Evolutionary conservation across 2,329 filamentous ascomycete species (phyloP), one percentile per base, ranked within the genome.

Genomic region (Diaporthe amygdali): DNA sequence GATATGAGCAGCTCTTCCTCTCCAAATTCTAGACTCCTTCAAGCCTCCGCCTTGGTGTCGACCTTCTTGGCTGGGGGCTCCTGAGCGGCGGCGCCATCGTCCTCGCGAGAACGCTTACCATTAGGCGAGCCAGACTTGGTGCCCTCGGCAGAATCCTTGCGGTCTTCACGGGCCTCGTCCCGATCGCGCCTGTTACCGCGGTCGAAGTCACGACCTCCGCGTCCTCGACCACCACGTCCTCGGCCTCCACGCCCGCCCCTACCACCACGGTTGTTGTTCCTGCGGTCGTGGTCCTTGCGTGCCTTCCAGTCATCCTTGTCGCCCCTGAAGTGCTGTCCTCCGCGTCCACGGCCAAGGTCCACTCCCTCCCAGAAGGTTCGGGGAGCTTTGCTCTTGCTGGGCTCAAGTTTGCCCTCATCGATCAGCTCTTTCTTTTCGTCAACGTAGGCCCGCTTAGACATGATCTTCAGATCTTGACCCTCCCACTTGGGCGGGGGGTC

Each of bases 361-460:
- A 77, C 81, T 70, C 87, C 87, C 78, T 89, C 87, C 73, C 81
- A 89, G 77, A 89, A 89, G 25, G 69, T 39, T 20, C 76, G 74
- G 72, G 80, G 81, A 74, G 82, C 82, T 59, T 78, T 78, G 73
- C 77, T 79, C 59, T 79, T 80, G 76, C 85, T 90, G 73, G 92
- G 89, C 79, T 90, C 85, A 59, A 94, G 85, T 78, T 90, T 90
- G 72, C 94, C 93, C 52, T 90, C 87, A 76, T 89, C 87, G 77
- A 96, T 95, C 46, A 93, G 89, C 68, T 90, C 84, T 70, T 87
- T 87, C 86, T 96, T 96, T 81, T 92, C 90, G n/a, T 92, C 88
- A 75, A 93, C 92, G 82, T 99, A 99, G 22, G 90, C 93, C 77
- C 90, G 89, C 91, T 99, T 99, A 82, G 90, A 91, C 90, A 94